phyloP scores from a whole-genome alignment of 106 monocot species.

The Iris macrosiphon region DNA sequence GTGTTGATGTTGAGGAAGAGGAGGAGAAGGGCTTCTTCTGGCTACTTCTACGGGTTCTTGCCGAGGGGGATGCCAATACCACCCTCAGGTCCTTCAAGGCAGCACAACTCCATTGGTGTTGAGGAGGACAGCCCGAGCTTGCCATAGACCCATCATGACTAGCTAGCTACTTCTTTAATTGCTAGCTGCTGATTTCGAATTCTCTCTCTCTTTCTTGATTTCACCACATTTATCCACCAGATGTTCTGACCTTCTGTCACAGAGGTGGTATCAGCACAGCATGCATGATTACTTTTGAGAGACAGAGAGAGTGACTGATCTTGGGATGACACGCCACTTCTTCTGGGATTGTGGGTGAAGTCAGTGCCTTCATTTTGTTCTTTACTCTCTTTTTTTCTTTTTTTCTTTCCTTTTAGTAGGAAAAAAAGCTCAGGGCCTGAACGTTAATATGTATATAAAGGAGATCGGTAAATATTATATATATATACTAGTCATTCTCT shows the following conservation, averaged over 20 bases:
- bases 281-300: background rate
- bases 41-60: conserved; percentile 1
- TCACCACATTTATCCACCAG: no score
- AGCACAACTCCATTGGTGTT: conserved; percentile 1
- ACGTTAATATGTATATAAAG: background rate
- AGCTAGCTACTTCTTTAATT: background rate
- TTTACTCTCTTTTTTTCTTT: background rate
- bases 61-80: conserved; percentile 7
- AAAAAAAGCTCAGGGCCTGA: background rate
- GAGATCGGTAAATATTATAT: background rate
- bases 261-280: background rate
- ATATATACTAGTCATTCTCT: no score
- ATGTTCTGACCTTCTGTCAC: background rate
- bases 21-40: background rate
- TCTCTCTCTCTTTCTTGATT: background rate
- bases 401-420: conserved; percentile 4
- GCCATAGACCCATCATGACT: background rate
- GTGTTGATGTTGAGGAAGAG: background rate
- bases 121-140: background rate
- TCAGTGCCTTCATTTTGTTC: background rate
- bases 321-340: background rate
- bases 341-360: background rate
- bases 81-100: conserved; percentile 10
- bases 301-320: background rate
- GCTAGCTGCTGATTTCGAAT: background rate